Evolutionary conservation across 352 stramenopile genomes (phyloP), one percentile per base, ranked within the genome.

Genomic region (Phytopythium montanum): DNA sequence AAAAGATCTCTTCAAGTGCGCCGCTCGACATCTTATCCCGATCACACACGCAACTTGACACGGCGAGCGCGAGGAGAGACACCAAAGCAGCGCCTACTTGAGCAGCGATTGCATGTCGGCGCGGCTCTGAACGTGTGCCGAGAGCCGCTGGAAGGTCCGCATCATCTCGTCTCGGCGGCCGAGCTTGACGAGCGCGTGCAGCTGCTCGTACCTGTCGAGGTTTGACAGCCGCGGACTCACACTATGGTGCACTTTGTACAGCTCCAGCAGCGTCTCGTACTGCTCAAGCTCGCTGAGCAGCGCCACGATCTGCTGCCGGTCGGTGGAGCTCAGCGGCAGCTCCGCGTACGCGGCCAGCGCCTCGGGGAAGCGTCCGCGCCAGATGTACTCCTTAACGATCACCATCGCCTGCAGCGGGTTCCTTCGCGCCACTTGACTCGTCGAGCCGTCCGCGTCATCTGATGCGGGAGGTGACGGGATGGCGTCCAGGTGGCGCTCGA

Each of bases 231-330:
- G 60, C 18, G 54, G 45, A 2, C 64, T 59, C 34, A 75, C 59
- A 8, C 65, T 38, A 1, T 65, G 62, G 54, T 89, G 79, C 50
- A 76, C 57, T 33, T 66, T 53, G 66, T 85, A 86, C n/a, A 89
- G 59, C 10, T 71, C 56, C 29, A 85, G 53, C 26, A 89, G 29
- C 9, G 64, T 67, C 56, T 67, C 61, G 52, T 72, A 90, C 63
- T 90, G 77, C 46, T 90, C 77, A 56, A 78, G 82, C 56, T 84
- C 63, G 25, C 74, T 64, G 41, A 88, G 54, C 61, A 79, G 49
- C 8, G 39, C 18, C 42, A 73, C 75, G 25, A 84, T 54, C 33
- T 79, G 62, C 31, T 49, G 60, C 31, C 75, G 66, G 34, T 64
- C 60, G 2, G 21, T 14, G 51, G 79, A 60, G 6, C 56, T 55